Percentiles rank a stretch among this genome's conserved stretches.
phyloP scores from a whole-genome alignment of 805 yeast species.

The Nakazawaea holstii region DNA sequence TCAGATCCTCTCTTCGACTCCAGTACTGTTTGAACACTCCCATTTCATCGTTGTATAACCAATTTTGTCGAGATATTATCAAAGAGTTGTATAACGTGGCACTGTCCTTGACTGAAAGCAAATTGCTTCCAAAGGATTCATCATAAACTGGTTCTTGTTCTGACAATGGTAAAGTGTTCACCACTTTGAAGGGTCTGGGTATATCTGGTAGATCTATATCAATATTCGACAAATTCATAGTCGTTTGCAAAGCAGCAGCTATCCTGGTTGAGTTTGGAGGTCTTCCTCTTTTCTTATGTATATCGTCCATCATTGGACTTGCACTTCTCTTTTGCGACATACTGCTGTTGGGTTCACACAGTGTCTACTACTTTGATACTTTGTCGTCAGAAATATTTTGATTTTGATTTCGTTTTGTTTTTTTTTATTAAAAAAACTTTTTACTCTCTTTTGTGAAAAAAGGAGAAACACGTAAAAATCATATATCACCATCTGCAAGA shows the following conservation, averaged over 20 bases:
- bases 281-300: constrained; percentile 2
- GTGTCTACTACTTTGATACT: not conserved
- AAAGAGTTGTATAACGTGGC: constrained; percentile 69
- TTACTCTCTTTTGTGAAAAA: not conserved
- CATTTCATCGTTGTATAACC: constrained; percentile 41
- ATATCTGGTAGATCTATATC: constrained; percentile 13
- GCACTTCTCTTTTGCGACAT: constrained; percentile 10
- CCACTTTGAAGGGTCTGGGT: constrained; percentile 59
- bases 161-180: constrained; percentile 66
- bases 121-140: constrained; percentile 47
- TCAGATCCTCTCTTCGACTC: constrained; percentile 33
- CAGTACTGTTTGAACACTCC: constrained; percentile 72
- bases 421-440: not conserved
- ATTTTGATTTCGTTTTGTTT: constrained; percentile 6
- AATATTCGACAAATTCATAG: constrained; percentile 2
- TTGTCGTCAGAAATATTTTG: constrained; percentile 20
- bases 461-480: not conserved
- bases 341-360: not conserved
- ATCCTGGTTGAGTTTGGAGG: constrained; percentile 4
- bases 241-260: constrained; percentile 1
- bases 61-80: constrained; percentile 63
- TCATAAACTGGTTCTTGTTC: constrained; percentile 54
- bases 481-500: not conserved
- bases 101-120: constrained; percentile 66
- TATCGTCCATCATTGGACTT: constrained; percentile 3